Conservation (phyloP, 2,329 filamentous ascomycete genomes). For the Emmonsia crescens region DNA sequence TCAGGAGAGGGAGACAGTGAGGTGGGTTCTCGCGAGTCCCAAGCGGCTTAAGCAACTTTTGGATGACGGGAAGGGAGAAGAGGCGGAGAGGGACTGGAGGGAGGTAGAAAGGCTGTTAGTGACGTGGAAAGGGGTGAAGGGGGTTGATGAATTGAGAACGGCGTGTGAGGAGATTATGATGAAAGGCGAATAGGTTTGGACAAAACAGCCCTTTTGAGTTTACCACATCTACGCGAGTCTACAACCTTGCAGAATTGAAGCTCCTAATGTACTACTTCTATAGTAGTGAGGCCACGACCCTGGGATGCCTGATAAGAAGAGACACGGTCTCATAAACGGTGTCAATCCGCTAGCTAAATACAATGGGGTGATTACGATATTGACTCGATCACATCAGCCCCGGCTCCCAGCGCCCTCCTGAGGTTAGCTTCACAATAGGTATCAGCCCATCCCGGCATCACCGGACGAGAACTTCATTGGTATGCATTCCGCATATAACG, state of each 20-base stretch:
- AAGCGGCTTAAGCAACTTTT: conserved; percentile 28
- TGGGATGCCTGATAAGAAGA: neutral
- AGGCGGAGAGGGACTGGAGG: conserved; percentile 34
- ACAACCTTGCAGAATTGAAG: neutral
- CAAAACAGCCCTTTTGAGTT: neutral
- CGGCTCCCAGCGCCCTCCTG: neutral
- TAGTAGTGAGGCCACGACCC: neutral
- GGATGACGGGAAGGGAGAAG: conserved; percentile 28
- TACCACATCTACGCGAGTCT: neutral
- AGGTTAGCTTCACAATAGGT: neutral
- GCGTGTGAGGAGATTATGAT: conserved; percentile 32
- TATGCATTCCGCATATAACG: neutral
- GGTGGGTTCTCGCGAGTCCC: conserved; percentile 36
- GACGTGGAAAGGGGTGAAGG: conserved; percentile 34
- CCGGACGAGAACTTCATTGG: neutral
- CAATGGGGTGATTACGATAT: neutral
- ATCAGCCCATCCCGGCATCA: neutral
- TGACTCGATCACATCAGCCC: neutral
- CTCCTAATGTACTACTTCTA: neutral
- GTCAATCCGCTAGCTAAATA: neutral
- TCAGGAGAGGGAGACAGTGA: conserved; percentile 33
- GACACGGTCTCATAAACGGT: neutral
- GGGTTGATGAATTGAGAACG: conserved; percentile 30
- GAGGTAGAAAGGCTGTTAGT: conserved; percentile 29
- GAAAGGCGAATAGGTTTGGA: conserved; percentile 9